Evolutionary conservation across 2,329 filamentous ascomycete species (phyloP).

Genomic region (Polychaeton citri): DNA sequence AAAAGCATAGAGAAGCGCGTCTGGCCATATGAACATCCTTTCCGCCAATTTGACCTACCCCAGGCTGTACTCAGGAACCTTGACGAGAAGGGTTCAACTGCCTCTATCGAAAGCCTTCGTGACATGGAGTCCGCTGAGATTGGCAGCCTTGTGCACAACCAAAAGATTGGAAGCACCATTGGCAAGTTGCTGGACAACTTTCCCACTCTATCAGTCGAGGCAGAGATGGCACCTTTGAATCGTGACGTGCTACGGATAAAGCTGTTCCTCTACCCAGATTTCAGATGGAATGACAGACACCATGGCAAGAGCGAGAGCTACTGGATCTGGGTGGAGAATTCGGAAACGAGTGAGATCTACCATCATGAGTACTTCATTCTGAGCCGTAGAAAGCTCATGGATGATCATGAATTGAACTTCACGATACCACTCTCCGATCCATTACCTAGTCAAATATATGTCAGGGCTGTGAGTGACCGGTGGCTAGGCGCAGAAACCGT

Average conservation of each 20-base stretch:
- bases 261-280: constrained; percentile 75
- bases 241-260: constrained; percentile 87
- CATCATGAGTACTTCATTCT: constrained; percentile 96
- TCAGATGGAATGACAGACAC: constrained; percentile 84
- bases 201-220: constrained; percentile 78
- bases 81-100: constrained; percentile 60
- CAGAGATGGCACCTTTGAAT: constrained; percentile 90
- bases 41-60: constrained; percentile 87
- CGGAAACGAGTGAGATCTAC: constrained; percentile 92
- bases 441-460: constrained; percentile 88
- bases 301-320: constrained; percentile 93
- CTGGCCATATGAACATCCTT: constrained; percentile 89
- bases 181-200: constrained; percentile 76
- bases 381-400: constrained; percentile 74
- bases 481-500: constrained; percentile 97
- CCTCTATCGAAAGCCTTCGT: constrained; percentile 67
- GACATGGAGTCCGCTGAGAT: constrained; percentile 93
- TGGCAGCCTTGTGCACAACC: constrained; percentile 80
- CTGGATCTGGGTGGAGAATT: constrained; percentile 98
- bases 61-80: constrained; percentile 71
- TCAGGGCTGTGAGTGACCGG: constrained; percentile 83
- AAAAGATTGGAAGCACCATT: constrained; percentile 71
- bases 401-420: constrained; percentile 96
- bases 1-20: constrained; percentile 95
- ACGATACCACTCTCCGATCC: constrained; percentile 92